Base-by-base conservation (phyloP, 2,329 filamentous ascomycete genomes). In the Cladosporium sp. region DNA sequence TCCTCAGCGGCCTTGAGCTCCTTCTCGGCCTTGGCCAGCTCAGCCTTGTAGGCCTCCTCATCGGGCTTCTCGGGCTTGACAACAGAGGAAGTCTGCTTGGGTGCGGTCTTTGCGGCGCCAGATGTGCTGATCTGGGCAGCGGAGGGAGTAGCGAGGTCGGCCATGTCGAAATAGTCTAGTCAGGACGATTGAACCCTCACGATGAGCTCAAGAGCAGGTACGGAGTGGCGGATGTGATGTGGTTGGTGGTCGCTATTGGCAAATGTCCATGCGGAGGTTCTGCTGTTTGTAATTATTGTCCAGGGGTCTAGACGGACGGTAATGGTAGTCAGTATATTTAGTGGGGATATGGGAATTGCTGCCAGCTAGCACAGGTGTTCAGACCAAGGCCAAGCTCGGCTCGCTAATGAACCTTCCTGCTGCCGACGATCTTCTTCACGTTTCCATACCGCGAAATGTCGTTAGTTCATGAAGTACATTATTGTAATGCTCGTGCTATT, bases 1-100 rank as follows among this genome's bases (percentile, higher is more conserved):
- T 91, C 89, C 82, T 95, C 90, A 57, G 89, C 85, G 61, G 87
- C 88, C 76, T 90, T 84, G 81, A 96, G 90, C 70, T 91, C 92
- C 83, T 97, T 96, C 81, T 98, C 92, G 28, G 91, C 90, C 81
- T 90, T 87, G 59, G 87, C 89, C 67, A 97, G 85, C 69, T 86
- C 85, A 77, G 89, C 86, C 82, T 96, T 93, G 84, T 89, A 99
- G 72, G 85, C 83, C 70, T 89, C 90, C 82, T 95, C 91, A 79
- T 97, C 91, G 56, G 95, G 95, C 85, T 91, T 92, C 80, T 91
- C 86, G 63, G 93, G 93, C 81, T 89, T 92, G 75, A 81, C 75
- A 48, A 76, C 68, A n/a, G 39, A 8, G 46, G 77, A 72, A 21
- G 71, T 64, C 34, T 54, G 36, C 25, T 59, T 63, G 65, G 71